Percentiles rank a stretch among this genome's conserved stretches.
These are phyloP conservation scores for Trichoderma parareesei DNA, from an alignment of 495 filamentous ascomycete species.

Conservation along the genomic window DNA sequence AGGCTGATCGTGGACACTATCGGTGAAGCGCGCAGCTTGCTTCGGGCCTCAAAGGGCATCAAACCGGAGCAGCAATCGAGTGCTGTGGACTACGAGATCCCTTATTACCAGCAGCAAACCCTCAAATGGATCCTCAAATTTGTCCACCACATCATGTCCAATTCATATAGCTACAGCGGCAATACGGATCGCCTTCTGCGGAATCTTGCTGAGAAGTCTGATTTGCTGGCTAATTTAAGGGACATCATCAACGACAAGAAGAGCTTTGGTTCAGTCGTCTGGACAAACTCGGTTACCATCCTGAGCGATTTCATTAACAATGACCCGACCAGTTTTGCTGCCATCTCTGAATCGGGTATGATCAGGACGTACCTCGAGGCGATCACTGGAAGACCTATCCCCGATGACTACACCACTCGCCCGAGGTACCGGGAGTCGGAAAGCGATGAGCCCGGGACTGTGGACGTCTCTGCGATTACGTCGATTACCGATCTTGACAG, in stretches of 20 bases:
- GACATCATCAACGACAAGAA: conserved; percentile 70
- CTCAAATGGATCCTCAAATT: conserved; percentile 93
- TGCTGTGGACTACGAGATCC: conserved; percentile 83
- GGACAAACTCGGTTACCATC: conserved; percentile 86
- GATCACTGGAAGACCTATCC: conserved; percentile 54
- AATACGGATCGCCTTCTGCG: conserved; percentile 83
- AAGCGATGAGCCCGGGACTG: conserved; percentile 28
- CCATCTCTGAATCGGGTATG: conserved; percentile 88
- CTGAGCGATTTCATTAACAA: conserved; percentile 97
- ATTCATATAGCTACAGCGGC: conserved; percentile 54
- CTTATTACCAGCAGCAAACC: conserved; percentile 84
- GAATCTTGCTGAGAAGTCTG: conserved; percentile 90
- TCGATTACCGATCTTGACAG: conserved; percentile 33
- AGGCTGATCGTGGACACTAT: conserved; percentile 78
- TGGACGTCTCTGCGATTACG: conserved; percentile 19
- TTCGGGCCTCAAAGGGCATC: conserved; percentile 61
- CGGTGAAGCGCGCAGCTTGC: conserved; percentile 56
- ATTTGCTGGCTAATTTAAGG: conserved; percentile 66
- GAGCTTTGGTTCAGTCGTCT: conserved; percentile 82
- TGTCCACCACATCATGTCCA: conserved; percentile 88
- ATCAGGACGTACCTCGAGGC: conserved; percentile 75
- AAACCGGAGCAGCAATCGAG: conserved; percentile 68
- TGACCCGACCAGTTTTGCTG: conserved; percentile 93
- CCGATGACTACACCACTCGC: conserved; percentile 28
- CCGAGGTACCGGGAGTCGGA: conserved; percentile 26